Conservation (phyloP, 2,329 filamentous ascomycete species). For the Dactylellina sp. region DNA sequence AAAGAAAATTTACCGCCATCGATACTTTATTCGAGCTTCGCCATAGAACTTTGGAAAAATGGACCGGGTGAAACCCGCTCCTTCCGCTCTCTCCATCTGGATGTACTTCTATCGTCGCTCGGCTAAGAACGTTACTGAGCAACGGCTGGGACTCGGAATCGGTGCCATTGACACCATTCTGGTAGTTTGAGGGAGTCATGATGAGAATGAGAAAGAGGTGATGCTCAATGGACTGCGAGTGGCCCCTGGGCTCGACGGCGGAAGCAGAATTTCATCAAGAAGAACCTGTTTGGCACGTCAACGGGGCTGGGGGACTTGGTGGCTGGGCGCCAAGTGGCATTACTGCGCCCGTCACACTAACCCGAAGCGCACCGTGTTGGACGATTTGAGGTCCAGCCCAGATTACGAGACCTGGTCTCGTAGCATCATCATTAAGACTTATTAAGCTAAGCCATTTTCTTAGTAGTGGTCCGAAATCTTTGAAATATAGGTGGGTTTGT, state of each 20-base stretch:
- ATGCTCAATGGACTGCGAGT: not conserved
- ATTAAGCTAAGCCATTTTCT: too few relatives aligned
- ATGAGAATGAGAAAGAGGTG: not conserved
- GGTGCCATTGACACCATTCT: slow-evolving; percentile 24
- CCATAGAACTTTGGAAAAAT: slow-evolving; percentile 74
- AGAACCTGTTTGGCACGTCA: not conserved
- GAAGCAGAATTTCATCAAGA: not conserved
- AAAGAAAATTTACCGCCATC: slow-evolving; percentile 70
- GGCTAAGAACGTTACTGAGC: slow-evolving; percentile 10
- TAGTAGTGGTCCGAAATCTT: too few relatives aligned
- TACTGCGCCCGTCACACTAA: not conserved
- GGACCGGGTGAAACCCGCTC: slow-evolving; percentile 72
- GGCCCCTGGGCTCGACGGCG: not conserved
- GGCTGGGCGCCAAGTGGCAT: slow-evolving; percentile 23
- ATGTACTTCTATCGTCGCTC: slow-evolving; percentile 60
- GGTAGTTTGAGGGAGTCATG: slow-evolving; percentile 33
- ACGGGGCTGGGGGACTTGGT: slow-evolving; percentile 6
- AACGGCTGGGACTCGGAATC: slow-evolving; percentile 30
- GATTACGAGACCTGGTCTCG: too few relatives aligned
- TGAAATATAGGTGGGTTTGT: too few relatives aligned
- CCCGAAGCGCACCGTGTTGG: not conserved
- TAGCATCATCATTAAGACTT: too few relatives aligned
- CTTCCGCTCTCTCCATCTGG: slow-evolving; percentile 77
- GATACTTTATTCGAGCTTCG: slow-evolving; percentile 74
- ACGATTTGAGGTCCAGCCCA: not conserved